Evolutionary conservation across 2,329 filamentous ascomycete species (phyloP).

Genomic region (Capronia coronata): DNA sequence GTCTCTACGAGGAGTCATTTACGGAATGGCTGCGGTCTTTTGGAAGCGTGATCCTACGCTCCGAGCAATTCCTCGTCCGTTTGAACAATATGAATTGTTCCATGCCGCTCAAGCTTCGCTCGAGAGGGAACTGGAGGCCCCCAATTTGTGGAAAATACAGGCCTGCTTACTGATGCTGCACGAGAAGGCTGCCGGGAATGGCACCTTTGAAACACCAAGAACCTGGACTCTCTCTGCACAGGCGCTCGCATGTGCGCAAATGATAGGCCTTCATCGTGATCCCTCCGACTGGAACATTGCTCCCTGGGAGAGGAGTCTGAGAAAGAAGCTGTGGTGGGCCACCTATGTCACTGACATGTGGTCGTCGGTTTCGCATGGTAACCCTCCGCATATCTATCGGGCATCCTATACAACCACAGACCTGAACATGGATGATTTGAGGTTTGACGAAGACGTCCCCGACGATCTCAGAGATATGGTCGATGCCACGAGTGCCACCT

Average conservation of each 20-base stretch:
- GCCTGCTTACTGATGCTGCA: constrained; percentile 44
- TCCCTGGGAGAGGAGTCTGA: constrained; percentile 36
- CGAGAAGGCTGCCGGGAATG: constrained; percentile 42
- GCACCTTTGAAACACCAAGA: constrained; percentile 44
- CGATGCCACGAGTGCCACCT: constrained; percentile 32
- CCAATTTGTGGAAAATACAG: constrained; percentile 44
- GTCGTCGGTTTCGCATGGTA: constrained; percentile 44
- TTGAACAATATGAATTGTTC: constrained; percentile 41
- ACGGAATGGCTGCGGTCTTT: constrained; percentile 42
- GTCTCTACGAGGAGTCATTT: constrained; percentile 43
- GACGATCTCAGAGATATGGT: constrained; percentile 34
- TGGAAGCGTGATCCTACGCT: constrained; percentile 37
- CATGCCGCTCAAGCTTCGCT: constrained; percentile 41
- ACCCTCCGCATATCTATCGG: constrained; percentile 41
- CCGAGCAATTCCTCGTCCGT: constrained; percentile 31
- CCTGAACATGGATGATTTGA: constrained; percentile 40
- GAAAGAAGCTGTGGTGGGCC: constrained; percentile 46
- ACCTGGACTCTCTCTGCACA: constrained; percentile 43
- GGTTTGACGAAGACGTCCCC: constrained; percentile 41
- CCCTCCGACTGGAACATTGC: constrained; percentile 40
- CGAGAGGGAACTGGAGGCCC: constrained; percentile 43
- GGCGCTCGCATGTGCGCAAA: constrained; percentile 42
- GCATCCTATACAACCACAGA: constrained; percentile 39
- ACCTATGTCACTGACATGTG: constrained; percentile 41
- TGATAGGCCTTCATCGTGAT: constrained; percentile 44